Percentiles rank a stretch among this genome's conserved stretches.
Conservation (phyloP, 2,329 filamentous ascomycete species). For the Penicillium decumbens region DNA sequence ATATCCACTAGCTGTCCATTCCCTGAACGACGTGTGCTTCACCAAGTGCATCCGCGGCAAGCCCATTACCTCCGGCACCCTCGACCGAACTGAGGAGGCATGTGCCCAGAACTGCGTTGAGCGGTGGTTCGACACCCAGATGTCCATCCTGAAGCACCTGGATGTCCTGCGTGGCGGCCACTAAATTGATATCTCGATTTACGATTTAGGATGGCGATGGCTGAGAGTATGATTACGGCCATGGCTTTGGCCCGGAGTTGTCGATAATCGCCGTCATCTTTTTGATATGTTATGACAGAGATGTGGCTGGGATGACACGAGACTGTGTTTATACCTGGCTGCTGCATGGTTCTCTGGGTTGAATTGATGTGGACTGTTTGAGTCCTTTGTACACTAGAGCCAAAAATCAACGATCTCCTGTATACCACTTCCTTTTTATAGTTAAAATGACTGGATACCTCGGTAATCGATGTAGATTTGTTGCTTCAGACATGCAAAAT, state of each 20-base stretch:
- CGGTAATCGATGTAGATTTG: neutral
- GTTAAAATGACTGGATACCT: neutral
- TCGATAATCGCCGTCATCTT: neutral
- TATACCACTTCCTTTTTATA: conserved; percentile 5
- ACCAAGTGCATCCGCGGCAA: conserved; percentile 80
- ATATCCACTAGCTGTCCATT: conserved; percentile 55
- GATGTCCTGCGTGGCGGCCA: conserved; percentile 54
- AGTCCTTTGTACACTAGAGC: conserved; percentile 25
- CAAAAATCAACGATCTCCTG: conserved; percentile 16
- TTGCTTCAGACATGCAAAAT: neutral
- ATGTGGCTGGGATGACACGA: neutral
- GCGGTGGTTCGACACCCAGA: conserved; percentile 83
- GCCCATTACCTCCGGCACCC: conserved; percentile 61
- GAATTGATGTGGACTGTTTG: neutral
- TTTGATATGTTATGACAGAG: neutral
- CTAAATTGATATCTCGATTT: conserved; percentile 14
- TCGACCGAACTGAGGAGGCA: conserved; percentile 72
- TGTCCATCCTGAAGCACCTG: conserved; percentile 78
- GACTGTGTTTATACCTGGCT: neutral
- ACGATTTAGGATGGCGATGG: neutral
- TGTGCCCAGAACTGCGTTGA: conserved; percentile 93
- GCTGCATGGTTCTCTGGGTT: neutral
- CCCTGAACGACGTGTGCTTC: conserved; percentile 77
- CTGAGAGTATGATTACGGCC: neutral
- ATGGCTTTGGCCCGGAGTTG: neutral